These are phyloP conservation scores for Phytophthora sojae DNA, from an alignment of 352 stramenopile genomes.

Conservation along the genomic window DNA sequence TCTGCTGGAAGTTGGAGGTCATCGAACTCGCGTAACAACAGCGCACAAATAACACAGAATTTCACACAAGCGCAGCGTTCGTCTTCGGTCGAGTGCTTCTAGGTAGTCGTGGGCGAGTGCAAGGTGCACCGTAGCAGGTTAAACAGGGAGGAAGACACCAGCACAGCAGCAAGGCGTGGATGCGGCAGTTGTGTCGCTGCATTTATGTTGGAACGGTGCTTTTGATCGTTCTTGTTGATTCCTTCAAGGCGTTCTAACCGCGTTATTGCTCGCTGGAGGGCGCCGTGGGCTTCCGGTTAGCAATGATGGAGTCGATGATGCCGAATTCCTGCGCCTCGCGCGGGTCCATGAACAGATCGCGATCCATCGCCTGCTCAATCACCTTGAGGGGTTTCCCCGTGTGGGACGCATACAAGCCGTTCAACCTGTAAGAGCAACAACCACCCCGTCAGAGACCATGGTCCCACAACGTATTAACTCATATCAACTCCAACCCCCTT, in stretches of 20 bases:
- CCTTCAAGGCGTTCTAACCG: not conserved
- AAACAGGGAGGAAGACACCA: not conserved
- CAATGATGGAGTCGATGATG: slow-evolving; percentile 86
- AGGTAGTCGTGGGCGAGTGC: not conserved
- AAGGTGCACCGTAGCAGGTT: not conserved
- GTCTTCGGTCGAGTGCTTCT: not conserved
- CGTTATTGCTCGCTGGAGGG: slow-evolving; percentile 14
- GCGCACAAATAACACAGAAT: slow-evolving; percentile 41
- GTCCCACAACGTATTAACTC: not conserved
- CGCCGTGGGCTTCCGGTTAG: slow-evolving; percentile 50
- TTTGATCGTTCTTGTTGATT: not conserved
- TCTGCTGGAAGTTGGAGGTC: slow-evolving; percentile 16
- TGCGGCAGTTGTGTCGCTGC: not conserved
- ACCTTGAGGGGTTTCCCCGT: slow-evolving; percentile 75
- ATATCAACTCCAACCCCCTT: not conserved
- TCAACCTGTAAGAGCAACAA: slow-evolving; percentile 54
- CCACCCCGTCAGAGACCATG: not conserved
- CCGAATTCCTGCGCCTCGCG: slow-evolving; percentile 79
- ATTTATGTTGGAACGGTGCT: slow-evolving; percentile 3
- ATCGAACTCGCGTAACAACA: slow-evolving; percentile 35
- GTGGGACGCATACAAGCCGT: slow-evolving; percentile 76
- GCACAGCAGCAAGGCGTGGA: not conserved
- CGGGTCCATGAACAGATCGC: slow-evolving; percentile 89
- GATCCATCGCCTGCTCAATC: slow-evolving; percentile 90
- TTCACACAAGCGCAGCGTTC: slow-evolving; percentile 16